Conservation (phyloP, 2,329 filamentous ascomycete genomes). For the Exophiala sideris region DNA sequence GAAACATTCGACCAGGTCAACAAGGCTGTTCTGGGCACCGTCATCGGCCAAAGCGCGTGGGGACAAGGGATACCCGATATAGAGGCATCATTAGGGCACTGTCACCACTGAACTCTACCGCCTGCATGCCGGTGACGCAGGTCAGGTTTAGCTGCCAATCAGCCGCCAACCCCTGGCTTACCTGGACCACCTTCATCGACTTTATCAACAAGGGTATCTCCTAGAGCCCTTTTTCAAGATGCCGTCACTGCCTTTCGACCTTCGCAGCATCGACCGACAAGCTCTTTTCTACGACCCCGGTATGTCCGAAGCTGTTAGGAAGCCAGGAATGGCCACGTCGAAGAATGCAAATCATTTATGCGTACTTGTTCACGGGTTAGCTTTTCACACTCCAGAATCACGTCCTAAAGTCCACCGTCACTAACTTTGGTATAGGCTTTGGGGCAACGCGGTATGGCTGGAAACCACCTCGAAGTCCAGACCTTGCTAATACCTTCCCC, state of each 20-base stretch:
- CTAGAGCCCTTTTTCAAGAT: not conserved
- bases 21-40: not conserved
- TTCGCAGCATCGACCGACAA: conserved; percentile 30
- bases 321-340: conserved; percentile 17
- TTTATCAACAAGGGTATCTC: conserved; percentile 1
- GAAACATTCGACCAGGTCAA: too few species aligned
- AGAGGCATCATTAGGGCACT: too few species aligned
- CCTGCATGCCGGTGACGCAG: too few species aligned
- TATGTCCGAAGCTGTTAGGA: conserved; percentile 23
- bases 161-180: not conserved
- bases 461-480: not conserved
- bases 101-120: too few species aligned
- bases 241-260: conserved; percentile 29
- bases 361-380: conserved; percentile 61
- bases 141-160: too few species aligned
- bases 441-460: conserved; percentile 48
- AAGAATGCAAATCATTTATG: conserved; percentile 52
- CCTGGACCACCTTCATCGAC: conserved; percentile 2
- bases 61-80: too few species aligned
- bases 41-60: not conserved
- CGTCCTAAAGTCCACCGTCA: not conserved
- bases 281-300: conserved; percentile 25
- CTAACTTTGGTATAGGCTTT: conserved; percentile 44
- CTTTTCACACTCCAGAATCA: conserved; percentile 2
- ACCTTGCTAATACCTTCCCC: conserved; percentile 4